Evolutionary conservation across 2,329 filamentous ascomycete genomes (phyloP), one percentile per base, ranked within the genome.

Genomic region (Fusarium pilosicola): DNA sequence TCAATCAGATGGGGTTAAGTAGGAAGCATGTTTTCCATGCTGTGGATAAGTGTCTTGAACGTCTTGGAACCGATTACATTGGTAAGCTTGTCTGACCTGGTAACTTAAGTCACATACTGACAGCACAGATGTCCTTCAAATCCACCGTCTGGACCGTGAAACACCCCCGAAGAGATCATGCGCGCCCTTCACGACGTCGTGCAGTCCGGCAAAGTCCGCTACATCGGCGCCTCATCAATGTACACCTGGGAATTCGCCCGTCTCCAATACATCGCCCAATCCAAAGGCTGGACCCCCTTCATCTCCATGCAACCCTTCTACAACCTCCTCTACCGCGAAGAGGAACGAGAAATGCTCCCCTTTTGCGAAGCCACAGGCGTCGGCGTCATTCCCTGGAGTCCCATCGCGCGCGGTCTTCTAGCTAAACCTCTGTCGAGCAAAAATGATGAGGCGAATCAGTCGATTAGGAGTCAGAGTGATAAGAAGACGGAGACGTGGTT

Each of bases 21-120:
- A 84, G 92, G 51, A 89, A 89, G 76, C 88, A 90, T 65, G 90
- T 93, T 74, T 89, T 93, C 76, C 88, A 91, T 72, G 88, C 89
- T 0, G 91, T 93, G 9, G 86, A 93, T 18, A 86, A 85, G 46
- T 91, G 87, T 57, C 82, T 90, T 7, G 80, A 84, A 59, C 81
- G 89, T 30, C 83, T 92, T 39, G 86, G 85, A 30, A 89, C 82
- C 3, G 79, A 79, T 60, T 91, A 92, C 78, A 88, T 91, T 60
- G 89, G 91, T 81, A 84, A 14, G n/a, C n/a, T n/a, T n/a, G n/a
- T n/a, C n/a, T n/a, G n/a, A n/a, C n/a, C n/a, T n/a, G n/a, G n/a
- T n/a, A n/a, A n/a, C n/a, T n/a, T n/a, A n/a, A n/a, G n/a, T n/a
- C n/a, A n/a, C n/a, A 5, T 91, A 38, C 34, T 61, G 3, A 70